Evolutionary conservation across 495 filamentous ascomycete genomes (phyloP).

Genomic region (Aspergillus ostianus): DNA sequence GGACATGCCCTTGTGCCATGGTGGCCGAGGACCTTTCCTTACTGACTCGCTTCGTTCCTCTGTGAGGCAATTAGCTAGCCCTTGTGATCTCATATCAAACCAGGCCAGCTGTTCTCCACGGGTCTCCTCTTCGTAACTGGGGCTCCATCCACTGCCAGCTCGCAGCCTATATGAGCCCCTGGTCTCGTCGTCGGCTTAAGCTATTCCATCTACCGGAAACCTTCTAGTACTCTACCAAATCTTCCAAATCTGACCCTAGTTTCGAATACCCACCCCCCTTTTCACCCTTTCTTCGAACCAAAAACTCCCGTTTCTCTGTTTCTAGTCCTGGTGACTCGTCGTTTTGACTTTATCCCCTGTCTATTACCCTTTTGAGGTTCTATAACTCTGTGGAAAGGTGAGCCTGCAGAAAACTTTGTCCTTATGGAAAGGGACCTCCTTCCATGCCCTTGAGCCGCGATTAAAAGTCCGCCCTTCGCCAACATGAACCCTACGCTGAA

Average conservation of each 20-base stretch:
- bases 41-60: not conserved
- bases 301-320: not conserved
- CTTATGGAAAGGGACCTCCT: not conserved
- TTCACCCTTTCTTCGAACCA: not conserved
- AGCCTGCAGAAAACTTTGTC: not conserved
- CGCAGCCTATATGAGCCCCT: not conserved
- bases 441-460: not conserved
- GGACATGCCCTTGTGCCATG: not conserved
- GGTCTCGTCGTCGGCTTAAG: not conserved
- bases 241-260: not conserved
- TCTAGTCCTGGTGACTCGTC: not conserved
- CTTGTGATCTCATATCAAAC: constrained; percentile 18
- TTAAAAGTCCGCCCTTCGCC: not conserved
- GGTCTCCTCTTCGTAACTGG: not conserved
- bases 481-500: not conserved
- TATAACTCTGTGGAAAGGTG: not conserved
- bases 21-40: not conserved
- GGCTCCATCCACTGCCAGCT: not conserved
- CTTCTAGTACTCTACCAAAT: not conserved
- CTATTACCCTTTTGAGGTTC: not conserved
- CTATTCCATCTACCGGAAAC: not conserved
- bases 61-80: not conserved
- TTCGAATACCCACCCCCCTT: not conserved
- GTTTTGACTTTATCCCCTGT: not conserved
- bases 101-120: not conserved